Evolutionary conservation across 2,329 filamentous ascomycete genomes (phyloP), one percentile per base, ranked within the genome.

Genomic region (Parasarocladium wereldwijsianum): DNA sequence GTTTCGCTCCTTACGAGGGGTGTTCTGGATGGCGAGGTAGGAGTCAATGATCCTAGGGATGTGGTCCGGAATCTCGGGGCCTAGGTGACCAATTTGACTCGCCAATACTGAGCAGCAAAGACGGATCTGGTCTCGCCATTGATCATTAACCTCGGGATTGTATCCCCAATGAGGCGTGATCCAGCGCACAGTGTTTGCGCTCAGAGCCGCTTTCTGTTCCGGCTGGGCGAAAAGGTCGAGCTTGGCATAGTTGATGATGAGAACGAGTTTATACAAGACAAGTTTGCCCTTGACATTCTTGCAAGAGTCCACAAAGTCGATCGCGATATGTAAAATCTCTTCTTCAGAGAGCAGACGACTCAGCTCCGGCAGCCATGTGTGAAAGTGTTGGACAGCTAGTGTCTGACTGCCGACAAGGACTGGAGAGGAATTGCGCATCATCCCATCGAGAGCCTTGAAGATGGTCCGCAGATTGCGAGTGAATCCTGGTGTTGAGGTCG

Each of bases 331-430:
- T 31, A 94, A 60, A 26, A 94, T 87, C 49, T 96, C 87, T 43
- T 85, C 78, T 0, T 77, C 75, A 4, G 68, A 70, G 46, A 96
- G 65, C 21, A 90, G 64, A 2, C 76, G 73, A 1, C 72, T 65
- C 8, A 98, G 70, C 47, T 96, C 87, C 0, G 90, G 87, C n/a
- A 98, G 61, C 90, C 90, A 98, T 0, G 82, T 81, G 47, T 96
- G 87, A 50, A 96, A 93, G 50, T 96, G 84, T 52, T 98, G 90
- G 9, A 96, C 85, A 3, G 92, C 76, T 29, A 98, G 61, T 0
- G 90, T 96, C 55, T 98, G 93, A 38, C 82, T 96, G 19, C 90
- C 90, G 10, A 96, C 81, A 15, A 96, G 60, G 12, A 86, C 76
- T 0, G 90, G 81, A 3, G 84, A 80, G 2, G 75, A 65, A 49